Base-by-base conservation (phyloP, 1,139 yeast species). In the Candida mesenterica region DNA sequence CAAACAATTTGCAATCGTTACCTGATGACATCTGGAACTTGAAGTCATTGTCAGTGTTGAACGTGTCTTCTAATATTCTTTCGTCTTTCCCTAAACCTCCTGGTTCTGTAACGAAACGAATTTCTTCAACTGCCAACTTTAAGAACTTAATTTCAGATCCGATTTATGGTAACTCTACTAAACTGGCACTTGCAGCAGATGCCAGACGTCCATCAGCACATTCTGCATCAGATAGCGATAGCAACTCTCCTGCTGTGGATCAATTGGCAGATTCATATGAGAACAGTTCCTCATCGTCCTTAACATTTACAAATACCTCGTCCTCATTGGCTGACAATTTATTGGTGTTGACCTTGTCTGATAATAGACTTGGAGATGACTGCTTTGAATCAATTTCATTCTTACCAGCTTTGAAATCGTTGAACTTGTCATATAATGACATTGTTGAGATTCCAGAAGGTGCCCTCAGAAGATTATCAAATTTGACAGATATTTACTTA, bases 401-500 rank as follows among this genome's bases (percentile, higher is more conserved):
- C 36, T 72, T 87, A 43, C 56, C 67, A 1, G 77, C 80, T 35
- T 62, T 94, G 43, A 77, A 75, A 42, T 61, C 75, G 1, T 65
- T 94, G 46, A 89, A 92, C 50, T 56, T 92, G 41, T 79, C 96
- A 0, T 90, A 90, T 57, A 94, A 92, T 52, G 92, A 82, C 44
- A 59, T 94, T 29, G 64, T 82, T 30, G 97, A 94, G 50, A 77
- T 92, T 23, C 95, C 95, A 0, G 65, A 69, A 15, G 90, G 92
- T 3, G 80, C 86, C 1, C 59, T 85, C 16, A 61, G 82, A 30
- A 71, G 82, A 32, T 62, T 87, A 43, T 62, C 68, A 1, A 65
- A 69, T 24, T 63, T 92, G 43, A 73, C 72, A 4, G 89, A 81
- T 43, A 64, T 94, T n/a, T 87, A 77, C 51, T 56, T 92, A 27